phyloP scores from a whole-genome alignment of 306 rosid species.

The Pyrus pyrifolia region DNA sequence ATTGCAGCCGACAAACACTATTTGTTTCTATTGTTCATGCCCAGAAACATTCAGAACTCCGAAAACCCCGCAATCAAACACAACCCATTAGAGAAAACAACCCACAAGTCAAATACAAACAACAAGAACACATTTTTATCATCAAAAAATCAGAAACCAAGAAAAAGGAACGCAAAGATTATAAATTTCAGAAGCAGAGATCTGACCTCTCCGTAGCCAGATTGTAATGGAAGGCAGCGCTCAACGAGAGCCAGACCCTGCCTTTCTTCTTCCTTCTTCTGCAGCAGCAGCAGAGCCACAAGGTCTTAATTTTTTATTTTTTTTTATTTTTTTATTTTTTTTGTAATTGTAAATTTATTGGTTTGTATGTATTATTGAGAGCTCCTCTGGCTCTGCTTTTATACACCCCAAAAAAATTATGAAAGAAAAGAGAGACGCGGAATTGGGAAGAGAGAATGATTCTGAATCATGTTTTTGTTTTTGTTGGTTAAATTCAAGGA shows the following conservation, averaged over 20 bases:
- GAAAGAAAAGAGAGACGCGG: neutral
- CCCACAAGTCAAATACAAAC: neutral
- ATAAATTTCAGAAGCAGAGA: neutral
- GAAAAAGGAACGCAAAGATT: neutral
- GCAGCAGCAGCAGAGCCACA: neutral
- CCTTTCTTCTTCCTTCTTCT: neutral
- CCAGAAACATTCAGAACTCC: neutral
- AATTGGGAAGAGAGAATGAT: neutral
- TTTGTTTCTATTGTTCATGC: neutral
- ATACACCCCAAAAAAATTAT: neutral
- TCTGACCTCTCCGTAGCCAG: conserved; percentile 37
- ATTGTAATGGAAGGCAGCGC: conserved; percentile 5
- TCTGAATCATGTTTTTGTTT: neutral
- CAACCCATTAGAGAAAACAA: neutral
- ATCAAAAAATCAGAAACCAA: conserved; percentile 9
- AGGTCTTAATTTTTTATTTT: neutral
- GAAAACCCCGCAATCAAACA: neutral
- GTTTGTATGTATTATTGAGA: neutral
- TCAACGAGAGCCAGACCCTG: neutral
- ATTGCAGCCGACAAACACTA: neutral
- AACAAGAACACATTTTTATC: neutral
- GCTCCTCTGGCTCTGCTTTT: neutral
- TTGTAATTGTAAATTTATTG: neutral
- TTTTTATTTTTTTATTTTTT: too few species aligned
- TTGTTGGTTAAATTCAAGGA: neutral